Base-by-base conservation (phyloP, 257 asterid genomes). In the Marsdenia floribunda region DNA sequence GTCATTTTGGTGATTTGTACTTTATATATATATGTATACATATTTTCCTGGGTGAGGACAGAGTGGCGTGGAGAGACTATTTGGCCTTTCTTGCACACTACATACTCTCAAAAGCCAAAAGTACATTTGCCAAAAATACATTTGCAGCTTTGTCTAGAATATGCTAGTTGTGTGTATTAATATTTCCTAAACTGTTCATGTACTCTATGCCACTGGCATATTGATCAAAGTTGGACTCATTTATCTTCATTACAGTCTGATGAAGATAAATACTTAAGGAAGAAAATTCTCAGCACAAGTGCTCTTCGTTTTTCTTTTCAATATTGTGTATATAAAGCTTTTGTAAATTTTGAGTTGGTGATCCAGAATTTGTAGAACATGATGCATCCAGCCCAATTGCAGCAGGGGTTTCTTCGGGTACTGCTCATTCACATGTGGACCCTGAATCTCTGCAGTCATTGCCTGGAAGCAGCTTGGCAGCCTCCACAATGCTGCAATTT, bases 401-500 rank as follows among this genome's bases (percentile, higher is more conserved):
- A 21, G 29, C 79, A 21, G 79, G 90, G 81, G 84, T 81, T 82
- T 87, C 99, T 73, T 85, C 92, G 54, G 90, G 91, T 65, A 89
- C 93, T 47, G 86, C 85, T 75, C 93, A 84, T 78, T 85, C 96
- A 46, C 82, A 77, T 84, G 90, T 89, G 73, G 98, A 89, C 72
- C 96, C 98, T 70, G 98, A 90, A 57, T 84, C 85, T 79, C 76
- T 79, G 72, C 98, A 86, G 82, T 81, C 96, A 74, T 75, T 89
- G 83, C 85, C 98, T 77, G 95, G 86, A 82, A 90, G 83, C 92
- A 92, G 79, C 77, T 68, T 85, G 63, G 72, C 93, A 52, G 88
- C 94, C 70, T 87, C 93, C 22, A 85, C 96, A 18, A 72, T 89
- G 80, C 89, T 95, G 69, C 98, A 92, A 81, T 92, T 89, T 83